phyloP scores from a whole-genome alignment of 2,329 filamentous ascomycete species.

The Monilinia laxa region DNA sequence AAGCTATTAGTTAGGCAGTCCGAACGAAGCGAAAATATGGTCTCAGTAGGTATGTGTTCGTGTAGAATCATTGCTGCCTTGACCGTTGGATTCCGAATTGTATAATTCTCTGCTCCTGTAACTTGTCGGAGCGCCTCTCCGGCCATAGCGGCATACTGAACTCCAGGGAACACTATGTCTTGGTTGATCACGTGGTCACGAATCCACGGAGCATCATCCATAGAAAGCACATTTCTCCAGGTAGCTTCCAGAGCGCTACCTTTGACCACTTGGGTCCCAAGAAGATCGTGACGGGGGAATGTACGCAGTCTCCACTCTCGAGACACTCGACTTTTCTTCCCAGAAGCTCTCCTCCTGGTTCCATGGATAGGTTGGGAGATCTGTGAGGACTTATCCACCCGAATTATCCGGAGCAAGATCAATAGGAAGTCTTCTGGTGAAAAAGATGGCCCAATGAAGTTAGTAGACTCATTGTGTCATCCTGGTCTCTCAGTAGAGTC shows the following conservation, averaged over 20 bases:
- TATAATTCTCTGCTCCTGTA: no score
- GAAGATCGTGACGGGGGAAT: background rate
- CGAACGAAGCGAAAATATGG: background rate
- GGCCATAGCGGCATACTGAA: background rate
- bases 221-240: background rate
- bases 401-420: background rate
- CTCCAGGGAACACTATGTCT: constrained; percentile 5
- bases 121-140: constrained; percentile 2
- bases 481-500: background rate
- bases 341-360: constrained; percentile 52
- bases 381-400: constrained; percentile 36
- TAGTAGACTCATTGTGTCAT: background rate
- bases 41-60: background rate
- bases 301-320: constrained; percentile 38
- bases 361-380: constrained; percentile 54
- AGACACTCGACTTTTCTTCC: constrained; percentile 52
- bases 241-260: constrained; percentile 31
- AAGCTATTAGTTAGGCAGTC: background rate
- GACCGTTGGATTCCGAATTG: background rate
- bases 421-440: no score
- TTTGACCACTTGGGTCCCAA: background rate
- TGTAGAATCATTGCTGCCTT: background rate
- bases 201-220: background rate
- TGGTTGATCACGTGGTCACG: background rate
- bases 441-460: background rate